These are phyloP conservation scores for Trametopsis cervina DNA, from an alignment of 768 basidiomycete genomes.

Conservation along the genomic window DNA sequence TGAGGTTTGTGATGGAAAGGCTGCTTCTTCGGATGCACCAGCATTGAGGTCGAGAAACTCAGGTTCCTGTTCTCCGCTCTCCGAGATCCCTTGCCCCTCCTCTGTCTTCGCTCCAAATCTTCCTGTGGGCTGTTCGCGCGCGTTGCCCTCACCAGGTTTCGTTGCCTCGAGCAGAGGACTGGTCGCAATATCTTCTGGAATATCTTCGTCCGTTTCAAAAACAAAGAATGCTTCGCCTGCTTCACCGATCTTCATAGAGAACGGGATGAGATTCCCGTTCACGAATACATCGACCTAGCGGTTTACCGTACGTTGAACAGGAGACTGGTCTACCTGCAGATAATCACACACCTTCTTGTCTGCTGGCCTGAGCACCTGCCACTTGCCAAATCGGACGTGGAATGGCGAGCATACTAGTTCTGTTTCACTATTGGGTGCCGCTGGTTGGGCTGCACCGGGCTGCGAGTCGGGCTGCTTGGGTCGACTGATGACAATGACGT, in stretches of 20 bases:
- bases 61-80: constrained; percentile 41
- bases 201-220: constrained; percentile 92
- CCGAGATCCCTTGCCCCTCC: constrained; percentile 15
- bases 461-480: constrained; percentile 24
- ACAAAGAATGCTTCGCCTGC: constrained; percentile 99
- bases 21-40: constrained; percentile 2
- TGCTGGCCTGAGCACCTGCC: constrained; percentile 86
- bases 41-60: constrained; percentile 85
- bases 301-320: background rate
- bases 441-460: constrained; percentile 9
- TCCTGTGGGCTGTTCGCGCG: constrained; percentile 26
- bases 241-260: constrained; percentile 97
- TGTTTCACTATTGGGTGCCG: constrained; percentile 48
- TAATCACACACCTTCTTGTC: constrained; percentile 74
- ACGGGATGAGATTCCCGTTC: constrained; percentile 82
- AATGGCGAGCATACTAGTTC: constrained; percentile 91
- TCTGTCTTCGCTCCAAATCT: constrained; percentile 37
- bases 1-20: constrained; percentile 1
- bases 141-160: constrained; percentile 26
- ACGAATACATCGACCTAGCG: constrained; percentile 80
- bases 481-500: constrained; percentile 91
- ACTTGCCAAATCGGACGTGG: constrained; percentile 96
- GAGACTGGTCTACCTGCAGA: constrained; percentile 4
- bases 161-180: constrained; percentile 81
- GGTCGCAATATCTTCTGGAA: constrained; percentile 90